Base-by-base conservation (phyloP, 176 grass and related monocot species). In the Oryza australiensis region DNA sequence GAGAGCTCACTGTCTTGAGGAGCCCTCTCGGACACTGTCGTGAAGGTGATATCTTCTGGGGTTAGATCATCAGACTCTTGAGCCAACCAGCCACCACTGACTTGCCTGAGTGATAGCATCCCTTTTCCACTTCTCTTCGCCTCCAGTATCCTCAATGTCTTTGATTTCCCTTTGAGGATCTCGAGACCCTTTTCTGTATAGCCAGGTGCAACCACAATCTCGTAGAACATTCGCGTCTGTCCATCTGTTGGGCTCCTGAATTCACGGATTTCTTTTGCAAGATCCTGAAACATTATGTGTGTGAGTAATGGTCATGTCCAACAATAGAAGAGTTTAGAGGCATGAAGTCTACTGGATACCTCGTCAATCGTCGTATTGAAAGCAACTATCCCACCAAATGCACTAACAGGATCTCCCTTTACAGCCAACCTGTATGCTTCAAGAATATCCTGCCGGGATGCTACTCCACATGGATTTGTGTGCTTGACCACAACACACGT, bases 401-500 rank as follows among this genome's bases (percentile, higher is more conserved):
- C 95, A 59, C 92, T 95, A 49, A 91, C 85, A 53, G 95, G 95
- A 73, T 98, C 95, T n/a, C 75, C 95, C 69, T 75, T 95, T 62
- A 98, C 92, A 49, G 95, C 95, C 53, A 98, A 81, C n/a, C 92
- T 89, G 65, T 95, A 98, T 37, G 95, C 90, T 82, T 98, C 95
- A 66, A 93, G 90, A 57, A 95, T 79, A 66, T 95, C 84, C 55
- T 86, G 63, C 0, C 85, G 87, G 12, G 90, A 98, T 4, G 95
- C 92, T 48, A 98, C 92, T 16, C 95, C 95, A 24, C 95, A 98
- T 1, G 95, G 95, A 86, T 98, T 98, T 42, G 90, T 93, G 81
- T 98, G 95, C 68, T 98, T 98, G 62, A 98, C 93, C 60, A 98
- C 79, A 3, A 98, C 93, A 80, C 95, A 98, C 22, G 96, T 95